Evolutionary conservation across 371 early-diverging fungal species (phyloP).

Genomic region (Batkoa obscura): DNA sequence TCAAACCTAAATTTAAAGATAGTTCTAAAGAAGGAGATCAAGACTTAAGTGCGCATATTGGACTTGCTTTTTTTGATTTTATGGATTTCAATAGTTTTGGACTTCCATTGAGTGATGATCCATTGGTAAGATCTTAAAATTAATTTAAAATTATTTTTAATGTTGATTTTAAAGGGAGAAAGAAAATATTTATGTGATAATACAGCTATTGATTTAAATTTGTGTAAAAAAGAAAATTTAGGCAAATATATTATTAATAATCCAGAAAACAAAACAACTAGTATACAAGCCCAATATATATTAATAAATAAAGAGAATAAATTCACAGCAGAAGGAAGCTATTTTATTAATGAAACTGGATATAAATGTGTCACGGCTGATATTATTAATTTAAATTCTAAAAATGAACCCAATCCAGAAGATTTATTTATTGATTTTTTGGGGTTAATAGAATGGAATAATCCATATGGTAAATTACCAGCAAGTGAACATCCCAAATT

Average conservation of each 20-base stretch:
- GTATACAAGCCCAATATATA: not conserved
- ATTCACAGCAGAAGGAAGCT: not conserved
- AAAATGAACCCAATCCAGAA: not conserved
- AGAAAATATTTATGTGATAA: not conserved
- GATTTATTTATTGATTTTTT: not conserved
- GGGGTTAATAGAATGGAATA: conserved; percentile 34
- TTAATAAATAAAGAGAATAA: not conserved
- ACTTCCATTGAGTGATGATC: not conserved
- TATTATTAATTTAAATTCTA: not conserved
- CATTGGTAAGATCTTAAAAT: not conserved
- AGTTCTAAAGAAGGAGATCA: not conserved
- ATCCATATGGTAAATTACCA: conserved; percentile 71
- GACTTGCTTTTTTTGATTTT: not conserved
- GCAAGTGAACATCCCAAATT: conserved; percentile 74
- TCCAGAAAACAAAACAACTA: not conserved
- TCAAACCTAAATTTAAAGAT: not conserved
- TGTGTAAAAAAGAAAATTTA: not conserved
- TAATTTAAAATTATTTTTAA: not conserved
- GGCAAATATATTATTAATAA: not conserved
- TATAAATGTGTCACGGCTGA: conserved; percentile 4
- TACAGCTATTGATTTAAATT: not conserved
- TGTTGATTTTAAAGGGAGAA: not conserved
- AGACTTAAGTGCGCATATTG: not conserved
- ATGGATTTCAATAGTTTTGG: not conserved
- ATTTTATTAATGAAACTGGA: not conserved